Base-by-base conservation (phyloP, 768 basidiomycete genomes). In the Phaeotremella skinneri region DNA sequence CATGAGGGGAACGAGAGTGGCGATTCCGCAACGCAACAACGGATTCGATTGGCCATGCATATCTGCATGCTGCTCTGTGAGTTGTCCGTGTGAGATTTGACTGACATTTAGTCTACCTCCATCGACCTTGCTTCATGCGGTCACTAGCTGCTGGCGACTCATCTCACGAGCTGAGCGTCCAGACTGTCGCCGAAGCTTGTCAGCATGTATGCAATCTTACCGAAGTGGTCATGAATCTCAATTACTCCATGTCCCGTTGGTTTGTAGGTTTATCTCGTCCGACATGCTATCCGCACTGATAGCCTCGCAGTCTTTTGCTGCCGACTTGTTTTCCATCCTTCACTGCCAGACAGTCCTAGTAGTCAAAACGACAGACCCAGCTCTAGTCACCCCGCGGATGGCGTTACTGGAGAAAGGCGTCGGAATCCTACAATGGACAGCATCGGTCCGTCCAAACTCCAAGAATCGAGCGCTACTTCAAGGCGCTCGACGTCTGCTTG, bases 1-100 rank as follows among this genome's bases (percentile, higher is more conserved):
- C 9, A 37, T 7, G 34, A 37, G 17, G 34, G 34, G 7, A 17
- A 37, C 34, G 34, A 17, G 9, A 37, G 34, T 37, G 17, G 7
- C 34, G 34, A 37, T 37, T 7, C 34, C 17, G 34, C 34, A 17
- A 37, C 34, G 7, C 34, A 42, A 42, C 34, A 41, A 43, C 53
- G 39, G 14, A 55, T 55, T 27, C 53, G 53, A 23, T 27, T 55
- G 14, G 53, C 53, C 9, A 55, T 55, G 53, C 53, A 55, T 31
- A 26, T 55, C n/a, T 39, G 53, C 32, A 55, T 55, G 53, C 53
- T 55, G 23, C 25, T 55, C 16, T 55, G 53, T 55, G 30, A 55
- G 53, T 43, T 37, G n/a, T 34, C 30, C 17, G 34, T 23, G 13
- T 41, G 21, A 4, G 39, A 17, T 23, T 13, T n/a, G 32, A 32